These are phyloP conservation scores for Podospora sp. DNA, from an alignment of 495 filamentous ascomycete species.

Conservation along the genomic window DNA sequence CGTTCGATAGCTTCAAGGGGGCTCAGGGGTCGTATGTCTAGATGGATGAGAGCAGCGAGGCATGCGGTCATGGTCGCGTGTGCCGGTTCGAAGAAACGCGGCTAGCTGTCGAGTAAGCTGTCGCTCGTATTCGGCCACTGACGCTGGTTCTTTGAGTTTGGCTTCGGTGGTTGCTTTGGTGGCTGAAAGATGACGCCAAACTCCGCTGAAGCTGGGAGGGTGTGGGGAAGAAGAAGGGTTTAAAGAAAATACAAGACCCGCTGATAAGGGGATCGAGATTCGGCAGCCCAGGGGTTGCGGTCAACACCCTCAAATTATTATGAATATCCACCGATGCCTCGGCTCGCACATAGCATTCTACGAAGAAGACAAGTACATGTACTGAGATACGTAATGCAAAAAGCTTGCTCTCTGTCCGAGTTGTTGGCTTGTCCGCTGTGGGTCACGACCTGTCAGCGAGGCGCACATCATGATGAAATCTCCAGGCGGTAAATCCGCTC, in stretches of 20 bases:
- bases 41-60: constrained; percentile 30
- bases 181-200: not conserved
- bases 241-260: not conserved
- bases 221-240: too few relatives aligned
- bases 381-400: not conserved
- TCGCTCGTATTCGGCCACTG: too few relatives aligned
- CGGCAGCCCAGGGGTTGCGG: not conserved
- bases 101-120: not conserved
- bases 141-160: not conserved
- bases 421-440: not conserved
- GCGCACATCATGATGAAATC: not conserved
- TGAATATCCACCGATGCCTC: not conserved
- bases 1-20: constrained; percentile 11
- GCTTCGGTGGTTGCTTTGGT: not conserved
- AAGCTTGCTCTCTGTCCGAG: not conserved
- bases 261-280: too few relatives aligned
- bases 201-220: too few relatives aligned
- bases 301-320: not conserved
- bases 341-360: not conserved
- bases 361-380: not conserved
- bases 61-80: constrained; percentile 29
- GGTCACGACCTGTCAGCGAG: not conserved
- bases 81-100: constrained; percentile 25
- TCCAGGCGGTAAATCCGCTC: not conserved
- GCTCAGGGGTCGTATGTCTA: constrained; percentile 28